Conservation (phyloP, 306 rosid genomes). For the Dryas octopetala region DNA sequence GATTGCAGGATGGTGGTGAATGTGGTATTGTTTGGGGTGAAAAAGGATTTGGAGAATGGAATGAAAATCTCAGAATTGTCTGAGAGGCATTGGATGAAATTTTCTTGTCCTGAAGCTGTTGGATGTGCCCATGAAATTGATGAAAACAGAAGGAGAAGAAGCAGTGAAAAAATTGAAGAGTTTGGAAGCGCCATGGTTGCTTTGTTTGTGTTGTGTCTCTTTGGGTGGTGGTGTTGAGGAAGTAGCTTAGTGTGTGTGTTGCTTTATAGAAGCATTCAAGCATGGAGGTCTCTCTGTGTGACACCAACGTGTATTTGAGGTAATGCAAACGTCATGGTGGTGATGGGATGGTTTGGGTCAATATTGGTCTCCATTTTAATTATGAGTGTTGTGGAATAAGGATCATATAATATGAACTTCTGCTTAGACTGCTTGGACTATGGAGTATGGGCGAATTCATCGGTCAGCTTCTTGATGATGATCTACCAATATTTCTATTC, state of each 20-base stretch:
- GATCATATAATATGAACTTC: background rate
- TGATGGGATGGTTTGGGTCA: background rate
- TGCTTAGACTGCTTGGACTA: background rate
- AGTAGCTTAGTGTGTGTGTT: background rate
- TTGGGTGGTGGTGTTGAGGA: constrained; percentile 1
- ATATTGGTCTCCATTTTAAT: background rate
- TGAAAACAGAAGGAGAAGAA: constrained; percentile 34
- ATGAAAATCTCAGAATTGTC: constrained; percentile 38
- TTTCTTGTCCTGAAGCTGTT: constrained; percentile 37
- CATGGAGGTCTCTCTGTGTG: background rate
- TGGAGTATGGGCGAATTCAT: constrained; percentile 1
- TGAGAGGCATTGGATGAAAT: constrained; percentile 49
- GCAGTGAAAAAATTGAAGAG: constrained; percentile 15
- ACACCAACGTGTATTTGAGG: constrained; percentile 2
- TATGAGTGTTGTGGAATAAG: background rate
- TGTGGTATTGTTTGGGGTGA: constrained; percentile 42
- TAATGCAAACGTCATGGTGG: constrained; percentile 16
- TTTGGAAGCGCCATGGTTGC: constrained; percentile 30
- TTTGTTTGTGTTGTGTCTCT: background rate
- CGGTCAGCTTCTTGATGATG: background rate
- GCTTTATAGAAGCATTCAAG: constrained; percentile 5
- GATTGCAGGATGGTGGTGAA: constrained; percentile 57
- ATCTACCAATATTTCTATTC: background rate
- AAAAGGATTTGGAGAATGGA: constrained; percentile 43
- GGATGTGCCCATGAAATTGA: constrained; percentile 39